These are phyloP conservation scores for Panellus pusillus DNA, from an alignment of 768 basidiomycete genomes.

Conservation along the genomic window DNA sequence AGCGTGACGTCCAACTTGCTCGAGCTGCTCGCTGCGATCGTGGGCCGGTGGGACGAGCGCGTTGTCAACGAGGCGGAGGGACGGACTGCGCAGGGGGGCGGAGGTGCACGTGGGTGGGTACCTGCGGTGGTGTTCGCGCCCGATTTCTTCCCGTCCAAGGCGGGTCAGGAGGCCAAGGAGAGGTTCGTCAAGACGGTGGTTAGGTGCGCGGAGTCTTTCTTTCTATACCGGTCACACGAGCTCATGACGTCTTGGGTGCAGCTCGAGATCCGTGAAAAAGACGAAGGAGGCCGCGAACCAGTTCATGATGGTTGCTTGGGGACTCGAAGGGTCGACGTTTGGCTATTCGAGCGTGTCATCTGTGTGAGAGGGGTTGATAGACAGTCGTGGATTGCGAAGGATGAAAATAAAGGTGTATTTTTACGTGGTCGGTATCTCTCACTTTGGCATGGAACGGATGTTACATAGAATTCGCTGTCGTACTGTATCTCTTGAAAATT, in stretches of 20 bases:
- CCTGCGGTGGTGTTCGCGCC: slow-evolving; percentile 70
- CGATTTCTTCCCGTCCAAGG: slow-evolving; percentile 74
- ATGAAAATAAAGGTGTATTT: too few relatives aligned
- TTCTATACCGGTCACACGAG: background rate
- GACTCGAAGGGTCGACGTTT: slow-evolving; percentile 63
- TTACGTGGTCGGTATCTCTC: too few relatives aligned
- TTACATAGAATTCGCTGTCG: too few relatives aligned
- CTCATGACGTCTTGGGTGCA: slow-evolving; percentile 16
- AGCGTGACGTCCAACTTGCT: slow-evolving; percentile 83
- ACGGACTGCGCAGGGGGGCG: slow-evolving; percentile 24
- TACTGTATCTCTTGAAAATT: too few relatives aligned
- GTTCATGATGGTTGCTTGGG: slow-evolving; percentile 63
- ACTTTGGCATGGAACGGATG: too few relatives aligned
- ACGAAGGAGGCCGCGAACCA: slow-evolving; percentile 67
- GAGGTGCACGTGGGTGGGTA: slow-evolving; percentile 63
- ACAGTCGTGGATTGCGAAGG: too few relatives aligned
- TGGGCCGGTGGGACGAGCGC: slow-evolving; percentile 54
- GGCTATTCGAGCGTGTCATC: slow-evolving; percentile 50
- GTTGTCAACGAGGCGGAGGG: slow-evolving; percentile 35
- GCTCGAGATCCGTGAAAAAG: slow-evolving; percentile 33
- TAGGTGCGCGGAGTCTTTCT: slow-evolving; percentile 44
- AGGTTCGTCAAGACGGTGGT: slow-evolving; percentile 72
- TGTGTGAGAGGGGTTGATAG: background rate
- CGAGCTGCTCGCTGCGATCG: slow-evolving; percentile 72
- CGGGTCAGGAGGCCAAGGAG: slow-evolving; percentile 72